Percentiles rank a stretch among this genome's conserved stretches.
Conservation (phyloP, 2,329 filamentous ascomycete species). For the Xylaria polymorpha region DNA sequence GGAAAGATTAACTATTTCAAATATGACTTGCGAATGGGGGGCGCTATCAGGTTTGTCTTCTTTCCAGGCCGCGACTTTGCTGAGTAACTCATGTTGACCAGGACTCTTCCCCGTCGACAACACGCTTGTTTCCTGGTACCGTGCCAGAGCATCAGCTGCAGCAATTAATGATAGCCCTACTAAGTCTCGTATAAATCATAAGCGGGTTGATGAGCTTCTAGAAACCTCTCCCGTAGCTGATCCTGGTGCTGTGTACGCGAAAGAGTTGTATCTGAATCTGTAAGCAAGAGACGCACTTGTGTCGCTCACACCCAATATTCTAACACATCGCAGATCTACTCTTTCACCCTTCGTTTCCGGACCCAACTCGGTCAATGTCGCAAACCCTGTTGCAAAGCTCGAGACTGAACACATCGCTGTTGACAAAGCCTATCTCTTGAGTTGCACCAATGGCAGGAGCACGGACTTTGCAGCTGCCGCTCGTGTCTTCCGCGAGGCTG, state of each 20-base stretch:
- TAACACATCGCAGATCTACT: too few relatives aligned
- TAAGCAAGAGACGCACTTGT: too few relatives aligned
- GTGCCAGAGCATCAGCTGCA: slow-evolving; percentile 81
- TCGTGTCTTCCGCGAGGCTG: background rate
- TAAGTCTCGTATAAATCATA: slow-evolving; percentile 81
- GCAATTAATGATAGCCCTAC: too few relatives aligned
- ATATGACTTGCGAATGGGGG: slow-evolving; percentile 18
- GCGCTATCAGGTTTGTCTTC: background rate
- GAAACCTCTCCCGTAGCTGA: slow-evolving; percentile 76
- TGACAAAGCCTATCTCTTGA: slow-evolving; percentile 79
- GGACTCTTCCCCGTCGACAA: slow-evolving; percentile 85
- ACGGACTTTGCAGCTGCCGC: background rate
- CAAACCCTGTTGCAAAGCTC: slow-evolving; percentile 79
- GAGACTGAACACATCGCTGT: slow-evolving; percentile 79
- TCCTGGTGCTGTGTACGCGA: slow-evolving; percentile 83
- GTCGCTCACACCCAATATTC: too few relatives aligned
- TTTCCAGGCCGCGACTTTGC: too few relatives aligned
- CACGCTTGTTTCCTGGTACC: slow-evolving; percentile 77
- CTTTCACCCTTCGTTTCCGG: slow-evolving; percentile 87
- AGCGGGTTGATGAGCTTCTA: slow-evolving; percentile 77
- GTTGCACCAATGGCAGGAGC: background rate
- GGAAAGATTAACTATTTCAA: background rate
- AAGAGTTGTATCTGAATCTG: slow-evolving; percentile 63
- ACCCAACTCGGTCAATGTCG: slow-evolving; percentile 94
- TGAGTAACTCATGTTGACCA: slow-evolving; percentile 7